Evolutionary conservation across 2,329 filamentous ascomycete genomes (phyloP), one percentile per base, ranked within the genome.

Genomic region (Aspergillus fumigatus): DNA sequence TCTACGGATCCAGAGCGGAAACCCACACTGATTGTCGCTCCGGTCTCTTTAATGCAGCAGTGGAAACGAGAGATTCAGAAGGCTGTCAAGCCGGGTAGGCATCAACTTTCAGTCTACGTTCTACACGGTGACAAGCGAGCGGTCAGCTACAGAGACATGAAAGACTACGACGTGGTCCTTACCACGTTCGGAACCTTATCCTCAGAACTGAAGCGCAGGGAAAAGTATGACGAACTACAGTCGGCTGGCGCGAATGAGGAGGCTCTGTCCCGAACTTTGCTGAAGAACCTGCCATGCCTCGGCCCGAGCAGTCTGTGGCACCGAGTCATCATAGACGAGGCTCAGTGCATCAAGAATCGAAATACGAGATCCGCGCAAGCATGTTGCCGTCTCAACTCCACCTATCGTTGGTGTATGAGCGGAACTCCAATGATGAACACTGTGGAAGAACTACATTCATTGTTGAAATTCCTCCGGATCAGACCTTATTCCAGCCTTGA

Each of bases 371-470:
- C 80, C 4, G 82, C 88, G 1, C 79, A 80, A 60, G 88, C 84
- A 4, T 84, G 84, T 29, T 83, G 78, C 62, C 70, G 75, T 10
- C 72, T 94, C 17, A 75, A 82, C 58, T 78, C 88, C 14, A 78
- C 76, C 38, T 84, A 88, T 67, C 81, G 89, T 50, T 86, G 89
- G 77, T 91, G 88, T 67, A 82, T 93, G 71, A 90, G 87, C 35
- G 90, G 90, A 26, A 94, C 90, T 0, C 90, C 90, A 0, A 92
- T 93, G 88, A 94, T 94, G 88, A 96, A 96, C 65, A 85, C 82
- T 11, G 84, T 93, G 2, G 79, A 83, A 25, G 92, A 97, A 65
- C 78, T 96, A 3, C 92, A 84, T 66, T 89, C 90, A 0, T 75
- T 96, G 21, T 79, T 96, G 48, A 82, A 84, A 2, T 97, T 96